phyloP scores from a whole-genome alignment of 208 protist species.

The Leishmania major region DNA sequence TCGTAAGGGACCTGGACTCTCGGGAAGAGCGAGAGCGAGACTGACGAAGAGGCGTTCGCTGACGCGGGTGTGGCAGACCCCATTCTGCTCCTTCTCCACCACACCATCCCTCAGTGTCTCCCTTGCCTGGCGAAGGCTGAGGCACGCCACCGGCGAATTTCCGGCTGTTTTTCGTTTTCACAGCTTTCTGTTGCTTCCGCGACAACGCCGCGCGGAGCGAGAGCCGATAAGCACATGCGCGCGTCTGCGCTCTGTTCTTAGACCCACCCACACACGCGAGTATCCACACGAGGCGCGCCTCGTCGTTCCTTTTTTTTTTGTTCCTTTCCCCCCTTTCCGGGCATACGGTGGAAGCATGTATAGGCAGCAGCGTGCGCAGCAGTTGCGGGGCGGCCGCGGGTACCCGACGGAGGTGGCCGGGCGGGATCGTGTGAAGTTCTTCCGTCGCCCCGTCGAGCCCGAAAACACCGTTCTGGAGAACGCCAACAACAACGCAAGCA shows the following conservation, averaged over 20 bases:
- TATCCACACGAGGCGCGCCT: not conserved
- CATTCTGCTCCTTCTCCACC: not conserved
- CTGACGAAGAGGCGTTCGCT: not conserved
- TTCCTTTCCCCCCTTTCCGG: not conserved
- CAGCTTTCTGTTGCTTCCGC: not conserved
- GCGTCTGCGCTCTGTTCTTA: not conserved
- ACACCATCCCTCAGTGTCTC: too few relatives aligned
- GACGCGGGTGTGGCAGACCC: not conserved
- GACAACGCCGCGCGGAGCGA: not conserved
- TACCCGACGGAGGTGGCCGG: slow-evolving; percentile 82
- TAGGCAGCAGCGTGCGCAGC: slow-evolving; percentile 26
- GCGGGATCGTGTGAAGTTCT: slow-evolving; percentile 88
- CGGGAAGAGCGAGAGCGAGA: not conserved
- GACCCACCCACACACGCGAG: not conserved
- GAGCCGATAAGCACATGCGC: not conserved
- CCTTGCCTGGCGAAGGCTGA: not conserved
- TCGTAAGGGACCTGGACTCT: not conserved
- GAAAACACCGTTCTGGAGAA: slow-evolving; percentile 31
- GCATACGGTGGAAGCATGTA: slow-evolving; percentile 14
- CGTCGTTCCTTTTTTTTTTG: not conserved
- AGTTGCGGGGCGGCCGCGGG: slow-evolving; percentile 52
- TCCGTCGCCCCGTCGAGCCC: slow-evolving; percentile 78
- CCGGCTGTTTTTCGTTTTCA: not conserved
- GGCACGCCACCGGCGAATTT: not conserved
- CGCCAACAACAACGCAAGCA: slow-evolving; percentile 8